A percentile compares a stretch with the other conserved stretches of the same genome.
Evolutionary conservation across 371 early-diverging fungal genomes (phyloP).

Genomic region (Syncephalastrum racemosum): DNA sequence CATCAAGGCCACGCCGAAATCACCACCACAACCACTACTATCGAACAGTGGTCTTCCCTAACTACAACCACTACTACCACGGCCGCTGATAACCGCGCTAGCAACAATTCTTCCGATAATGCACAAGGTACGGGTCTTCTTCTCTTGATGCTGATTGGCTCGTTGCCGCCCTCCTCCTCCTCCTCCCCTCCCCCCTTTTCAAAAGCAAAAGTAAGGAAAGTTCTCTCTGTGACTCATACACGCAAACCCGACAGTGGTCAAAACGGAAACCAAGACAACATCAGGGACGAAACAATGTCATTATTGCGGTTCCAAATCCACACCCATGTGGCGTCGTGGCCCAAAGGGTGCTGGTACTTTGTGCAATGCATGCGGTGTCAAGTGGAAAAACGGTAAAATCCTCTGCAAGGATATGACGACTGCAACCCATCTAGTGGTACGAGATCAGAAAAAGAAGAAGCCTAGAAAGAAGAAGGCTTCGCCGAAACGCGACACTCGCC

Average conservation of each 20-base stretch:
- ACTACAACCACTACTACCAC: background rate
- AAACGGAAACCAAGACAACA: too few species aligned
- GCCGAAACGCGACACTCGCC: background rate
- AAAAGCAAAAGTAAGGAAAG: too few species aligned
- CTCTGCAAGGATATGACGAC: conserved; percentile 16
- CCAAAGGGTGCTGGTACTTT: conserved; percentile 76
- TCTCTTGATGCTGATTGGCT: conserved; percentile 1
- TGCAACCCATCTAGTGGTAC: background rate
- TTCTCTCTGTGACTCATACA: too few species aligned
- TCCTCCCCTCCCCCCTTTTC: background rate
- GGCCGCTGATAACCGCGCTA: background rate
- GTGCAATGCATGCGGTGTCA: conserved; percentile 90
- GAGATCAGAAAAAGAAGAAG: background rate
- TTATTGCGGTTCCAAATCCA: conserved; percentile 75
- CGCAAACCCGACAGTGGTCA: too few species aligned
- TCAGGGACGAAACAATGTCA: conserved; percentile 46
- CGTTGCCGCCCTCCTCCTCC: background rate
- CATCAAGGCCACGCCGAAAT: conserved; percentile 1
- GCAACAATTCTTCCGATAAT: background rate
- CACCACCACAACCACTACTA: too few species aligned
- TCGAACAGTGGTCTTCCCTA: background rate
- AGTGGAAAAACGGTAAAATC: conserved; percentile 77
- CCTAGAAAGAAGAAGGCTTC: conserved; percentile 5
- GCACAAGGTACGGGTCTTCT: too few species aligned
- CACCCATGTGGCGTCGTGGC: conserved; percentile 90